Evolutionary conservation across 768 basidiomycete genomes (phyloP).

Genomic region (Trametes sanguinea): DNA sequence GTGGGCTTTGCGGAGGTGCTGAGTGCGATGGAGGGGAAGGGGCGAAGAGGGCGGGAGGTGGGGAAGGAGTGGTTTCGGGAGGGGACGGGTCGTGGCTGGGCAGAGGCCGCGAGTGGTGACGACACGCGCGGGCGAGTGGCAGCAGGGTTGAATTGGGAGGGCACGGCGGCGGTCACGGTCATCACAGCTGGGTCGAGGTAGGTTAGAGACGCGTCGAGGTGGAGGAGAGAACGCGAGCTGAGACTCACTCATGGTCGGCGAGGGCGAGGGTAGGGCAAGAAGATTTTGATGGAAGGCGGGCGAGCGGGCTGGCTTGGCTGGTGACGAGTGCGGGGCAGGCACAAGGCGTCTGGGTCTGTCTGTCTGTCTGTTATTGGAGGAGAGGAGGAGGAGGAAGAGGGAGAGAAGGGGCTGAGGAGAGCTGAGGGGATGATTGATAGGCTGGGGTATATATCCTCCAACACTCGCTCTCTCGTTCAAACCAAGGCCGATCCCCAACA

Average conservation of each 20-base stretch:
- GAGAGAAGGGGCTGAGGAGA: neutral
- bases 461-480: neutral
- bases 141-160: constrained; percentile 24
- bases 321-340: constrained; percentile 1
- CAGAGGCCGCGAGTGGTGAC: constrained; percentile 60
- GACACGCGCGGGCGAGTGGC: constrained; percentile 43
- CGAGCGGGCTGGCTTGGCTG: neutral
- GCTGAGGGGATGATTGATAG: neutral
- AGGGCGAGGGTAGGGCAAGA: neutral
- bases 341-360: neutral
- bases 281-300: neutral
- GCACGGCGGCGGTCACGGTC: constrained; percentile 22
- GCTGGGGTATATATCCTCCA: constrained; percentile 15
- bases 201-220: neutral
- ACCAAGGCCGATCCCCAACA: constrained; percentile 14
- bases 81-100: constrained; percentile 36
- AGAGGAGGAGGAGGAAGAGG: neutral
- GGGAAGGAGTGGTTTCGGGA: constrained; percentile 59
- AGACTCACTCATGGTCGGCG: constrained; percentile 23
- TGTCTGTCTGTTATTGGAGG: neutral
- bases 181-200: constrained; percentile 25
- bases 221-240: constrained; percentile 60
- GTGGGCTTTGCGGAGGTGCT: constrained; percentile 25
- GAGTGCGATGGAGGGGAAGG: constrained; percentile 64
- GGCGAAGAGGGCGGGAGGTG: constrained; percentile 73